Conservation (phyloP, 306 rosid genomes). For the Crataegus laevigata region DNA sequence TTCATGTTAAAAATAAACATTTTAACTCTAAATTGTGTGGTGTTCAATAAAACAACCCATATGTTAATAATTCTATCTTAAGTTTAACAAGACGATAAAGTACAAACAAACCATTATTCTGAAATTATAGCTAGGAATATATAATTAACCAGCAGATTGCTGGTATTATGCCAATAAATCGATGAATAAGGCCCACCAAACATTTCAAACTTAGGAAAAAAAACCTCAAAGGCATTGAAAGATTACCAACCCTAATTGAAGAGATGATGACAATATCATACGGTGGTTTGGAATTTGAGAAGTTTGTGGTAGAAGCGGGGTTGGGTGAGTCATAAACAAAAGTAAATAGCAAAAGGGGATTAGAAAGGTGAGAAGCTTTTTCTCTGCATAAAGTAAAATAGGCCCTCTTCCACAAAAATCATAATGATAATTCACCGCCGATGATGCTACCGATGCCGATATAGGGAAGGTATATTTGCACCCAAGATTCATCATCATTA, state of each 20-base stretch:
- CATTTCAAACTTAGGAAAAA: background rate
- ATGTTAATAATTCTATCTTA: conserved; percentile 29
- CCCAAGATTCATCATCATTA: conserved; percentile 89
- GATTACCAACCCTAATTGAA: conserved; percentile 31
- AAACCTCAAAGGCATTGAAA: background rate
- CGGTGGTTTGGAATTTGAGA: conserved; percentile 67
- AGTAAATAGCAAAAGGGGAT: conserved; percentile 37
- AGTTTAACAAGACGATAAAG: conserved; percentile 32
- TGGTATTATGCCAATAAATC: conserved; percentile 22
- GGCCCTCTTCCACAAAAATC: conserved; percentile 47
- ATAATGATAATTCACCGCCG: conserved; percentile 66
- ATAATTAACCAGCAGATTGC: conserved; percentile 11
- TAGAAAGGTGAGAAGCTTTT: conserved; percentile 70
- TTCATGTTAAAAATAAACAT: too few species aligned
- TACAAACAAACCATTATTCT: conserved; percentile 45
- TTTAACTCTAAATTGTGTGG: background rate
- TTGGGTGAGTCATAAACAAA: conserved; percentile 35
- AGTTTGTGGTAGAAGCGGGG: conserved; percentile 54
- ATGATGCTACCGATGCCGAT: conserved; percentile 29
- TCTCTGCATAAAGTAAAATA: conserved; percentile 62
- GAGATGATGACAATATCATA: conserved; percentile 52
- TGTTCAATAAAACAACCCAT: background rate
- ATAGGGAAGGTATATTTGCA: conserved; percentile 57
- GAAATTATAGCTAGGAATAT: conserved; percentile 32
- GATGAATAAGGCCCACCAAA: conserved; percentile 19